Evolutionary conservation across 1,139 yeast genomes (phyloP), one percentile per base, ranked within the genome.

Genomic region (Candida tropicalis): DNA sequence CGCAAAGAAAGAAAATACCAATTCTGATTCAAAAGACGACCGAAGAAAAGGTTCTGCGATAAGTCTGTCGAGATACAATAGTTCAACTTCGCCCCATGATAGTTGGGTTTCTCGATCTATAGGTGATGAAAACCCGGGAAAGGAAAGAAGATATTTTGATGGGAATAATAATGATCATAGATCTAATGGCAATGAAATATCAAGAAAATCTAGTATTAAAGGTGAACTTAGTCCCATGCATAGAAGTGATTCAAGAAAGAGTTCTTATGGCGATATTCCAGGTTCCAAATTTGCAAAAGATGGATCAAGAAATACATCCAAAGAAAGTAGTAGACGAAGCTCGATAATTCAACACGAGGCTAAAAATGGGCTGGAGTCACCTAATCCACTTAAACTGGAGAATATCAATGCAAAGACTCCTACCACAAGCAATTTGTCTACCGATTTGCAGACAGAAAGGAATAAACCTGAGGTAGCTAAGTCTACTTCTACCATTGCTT

Each of bases 211-310:
- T 7, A 36, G 42, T 28, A 8, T 18, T 18, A 34, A 32, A 13
- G 31, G 20, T 12, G 28, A 22, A 2, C 24, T 29, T 12, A 40
- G 29, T 23, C 38, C 40, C 2, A 12, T 25, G 17, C 26, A 23
- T n/a, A 31, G 16, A 17, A 34, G 20, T 20, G 41, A 39, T 39
- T 39, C 43, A 4, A 34, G 45, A 7, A 44, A 34, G 18, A 44
- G 45, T 20, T 44, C 48, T 8, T 32, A 31, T n/a, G 35, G 35
- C 5, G 35, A 36, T 18, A 36, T 20, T 3, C 9, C 39, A 20
- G 13, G 33, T 22, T 13, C 20, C 7, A 37, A 37, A 9, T 28
- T 20, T 9, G 13, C 13, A 5, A 32, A 35, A 18, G 46, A 43
- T 13, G 35, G 28, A 5, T 26, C 39, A 5, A 31, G 34, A 22